Evolutionary conservation across 2,329 filamentous ascomycete genomes (phyloP).

Genomic region (Cercospora zeae-maydis): DNA sequence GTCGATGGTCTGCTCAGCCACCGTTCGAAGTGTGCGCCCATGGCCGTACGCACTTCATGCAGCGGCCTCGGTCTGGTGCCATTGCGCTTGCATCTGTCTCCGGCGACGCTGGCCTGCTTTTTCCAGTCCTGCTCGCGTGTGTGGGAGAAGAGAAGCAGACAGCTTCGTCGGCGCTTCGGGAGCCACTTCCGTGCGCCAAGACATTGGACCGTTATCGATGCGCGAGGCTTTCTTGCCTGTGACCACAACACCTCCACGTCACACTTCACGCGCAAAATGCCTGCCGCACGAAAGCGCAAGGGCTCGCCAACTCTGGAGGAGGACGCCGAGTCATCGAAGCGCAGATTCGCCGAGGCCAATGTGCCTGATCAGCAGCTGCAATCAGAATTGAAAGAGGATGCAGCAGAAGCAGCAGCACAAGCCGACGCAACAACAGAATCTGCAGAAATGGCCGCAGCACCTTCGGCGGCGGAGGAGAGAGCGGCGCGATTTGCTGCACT

Average conservation of each 20-base stretch:
- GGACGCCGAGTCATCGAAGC: constrained; percentile 35
- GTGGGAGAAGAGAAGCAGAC: neutral
- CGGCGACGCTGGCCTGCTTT: neutral
- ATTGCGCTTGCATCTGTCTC: constrained; percentile 30
- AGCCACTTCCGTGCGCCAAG: neutral
- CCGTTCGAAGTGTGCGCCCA: constrained; percentile 45
- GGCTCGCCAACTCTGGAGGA: constrained; percentile 35
- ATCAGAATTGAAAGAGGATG: constrained; percentile 15
- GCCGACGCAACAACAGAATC: constrained; percentile 14
- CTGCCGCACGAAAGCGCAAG: constrained; percentile 37
- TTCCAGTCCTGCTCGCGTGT: neutral
- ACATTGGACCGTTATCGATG: neutral
- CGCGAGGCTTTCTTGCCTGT: neutral
- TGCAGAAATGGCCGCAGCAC: constrained; percentile 29
- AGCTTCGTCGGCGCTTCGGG: neutral
- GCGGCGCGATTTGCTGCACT: constrained; percentile 80
- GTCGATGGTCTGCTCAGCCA: constrained; percentile 47
- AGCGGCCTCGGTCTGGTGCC: constrained; percentile 34
- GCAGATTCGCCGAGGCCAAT: constrained; percentile 33
- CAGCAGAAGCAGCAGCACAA: constrained; percentile 12
- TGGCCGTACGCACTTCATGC: constrained; percentile 32
- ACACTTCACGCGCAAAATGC: constrained; percentile 11
- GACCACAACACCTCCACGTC: neutral
- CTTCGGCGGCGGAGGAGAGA: constrained; percentile 57
- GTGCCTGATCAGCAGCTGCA: constrained; percentile 14